Conservation (phyloP, 1,284 basidiomycete genomes). For the Mycena sp. region DNA sequence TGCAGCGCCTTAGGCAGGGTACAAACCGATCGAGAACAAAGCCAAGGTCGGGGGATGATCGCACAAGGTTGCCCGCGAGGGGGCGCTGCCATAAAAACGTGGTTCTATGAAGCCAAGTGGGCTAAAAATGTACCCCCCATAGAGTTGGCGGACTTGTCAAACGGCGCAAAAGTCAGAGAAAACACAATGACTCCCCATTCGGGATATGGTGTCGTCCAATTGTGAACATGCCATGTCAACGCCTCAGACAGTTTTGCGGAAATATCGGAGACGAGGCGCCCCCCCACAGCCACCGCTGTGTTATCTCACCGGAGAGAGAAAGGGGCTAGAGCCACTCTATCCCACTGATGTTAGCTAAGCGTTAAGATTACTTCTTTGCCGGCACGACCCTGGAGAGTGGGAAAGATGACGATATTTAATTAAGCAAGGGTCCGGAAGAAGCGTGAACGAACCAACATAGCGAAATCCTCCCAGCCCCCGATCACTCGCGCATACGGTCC, state of each 20-base stretch:
- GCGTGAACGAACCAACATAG: not conserved
- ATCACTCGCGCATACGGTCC: not conserved
- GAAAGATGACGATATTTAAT: conserved; percentile 16
- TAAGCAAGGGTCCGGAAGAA: conserved; percentile 26
- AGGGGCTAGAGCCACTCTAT: not conserved
- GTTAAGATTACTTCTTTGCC: conserved; percentile 13
- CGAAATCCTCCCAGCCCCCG: conserved; percentile 9
- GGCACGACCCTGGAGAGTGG: conserved; percentile 8
- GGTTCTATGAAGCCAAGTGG: conserved; percentile 17
- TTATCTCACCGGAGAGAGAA: too few species aligned
- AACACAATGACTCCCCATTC: not conserved
- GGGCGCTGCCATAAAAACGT: conserved; percentile 22
- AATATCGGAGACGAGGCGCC: too few species aligned
- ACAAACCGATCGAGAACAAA: conserved; percentile 26
- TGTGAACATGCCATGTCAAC: too few species aligned
- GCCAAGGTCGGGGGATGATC: conserved; percentile 16
- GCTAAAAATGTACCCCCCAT: conserved; percentile 15
- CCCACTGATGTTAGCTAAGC: not conserved
- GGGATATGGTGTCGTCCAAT: not conserved
- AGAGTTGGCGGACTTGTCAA: conserved; percentile 14
- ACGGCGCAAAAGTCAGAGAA: not conserved
- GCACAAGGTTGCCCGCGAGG: conserved; percentile 22
- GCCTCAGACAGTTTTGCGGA: too few species aligned
- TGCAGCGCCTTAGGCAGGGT: conserved; percentile 25
- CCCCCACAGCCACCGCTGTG: not conserved